phyloP scores from a whole-genome alignment of 202 grass and related monocot species.

The Musa balbisiana region DNA sequence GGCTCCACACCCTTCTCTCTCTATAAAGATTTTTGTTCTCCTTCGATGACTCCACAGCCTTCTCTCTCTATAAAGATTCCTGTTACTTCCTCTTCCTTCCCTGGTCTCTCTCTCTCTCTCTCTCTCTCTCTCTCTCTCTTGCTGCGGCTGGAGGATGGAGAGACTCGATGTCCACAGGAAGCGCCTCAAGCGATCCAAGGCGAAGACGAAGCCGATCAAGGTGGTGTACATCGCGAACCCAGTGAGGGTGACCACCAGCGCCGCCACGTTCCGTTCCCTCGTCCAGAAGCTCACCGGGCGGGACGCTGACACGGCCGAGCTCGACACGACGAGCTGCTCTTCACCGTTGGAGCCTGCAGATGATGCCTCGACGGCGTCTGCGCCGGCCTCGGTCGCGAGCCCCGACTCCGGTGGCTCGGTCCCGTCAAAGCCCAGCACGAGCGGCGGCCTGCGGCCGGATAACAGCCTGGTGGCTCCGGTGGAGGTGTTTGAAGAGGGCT shows the following conservation, averaged over 20 bases:
- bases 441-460: neutral
- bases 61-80: no score
- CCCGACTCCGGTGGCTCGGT: neutral
- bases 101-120: no score
- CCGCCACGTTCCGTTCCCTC: slow-evolving; percentile 26
- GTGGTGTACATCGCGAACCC: slow-evolving; percentile 44
- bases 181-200: neutral
- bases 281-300: slow-evolving; percentile 38
- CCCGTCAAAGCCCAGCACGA: neutral
- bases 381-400: no score
- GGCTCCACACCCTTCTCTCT: no score
- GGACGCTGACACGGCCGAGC: slow-evolving; percentile 2
- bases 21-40: no score
- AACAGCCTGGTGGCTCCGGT: neutral
- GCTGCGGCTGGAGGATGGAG: neutral
- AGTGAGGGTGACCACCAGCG: slow-evolving; percentile 23
- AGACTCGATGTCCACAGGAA: neutral
- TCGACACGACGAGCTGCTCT: no score
- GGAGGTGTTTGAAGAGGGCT: neutral
- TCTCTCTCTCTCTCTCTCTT: no score
- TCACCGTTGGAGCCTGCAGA: no score
- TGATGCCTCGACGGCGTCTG: no score
- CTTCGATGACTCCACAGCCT: no score
- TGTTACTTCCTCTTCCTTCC: no score
- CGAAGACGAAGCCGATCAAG: slow-evolving; percentile 25